Evolutionary conservation across 768 basidiomycete species (phyloP), one percentile per base, ranked within the genome.

Genomic region (Boletus bicolor): DNA sequence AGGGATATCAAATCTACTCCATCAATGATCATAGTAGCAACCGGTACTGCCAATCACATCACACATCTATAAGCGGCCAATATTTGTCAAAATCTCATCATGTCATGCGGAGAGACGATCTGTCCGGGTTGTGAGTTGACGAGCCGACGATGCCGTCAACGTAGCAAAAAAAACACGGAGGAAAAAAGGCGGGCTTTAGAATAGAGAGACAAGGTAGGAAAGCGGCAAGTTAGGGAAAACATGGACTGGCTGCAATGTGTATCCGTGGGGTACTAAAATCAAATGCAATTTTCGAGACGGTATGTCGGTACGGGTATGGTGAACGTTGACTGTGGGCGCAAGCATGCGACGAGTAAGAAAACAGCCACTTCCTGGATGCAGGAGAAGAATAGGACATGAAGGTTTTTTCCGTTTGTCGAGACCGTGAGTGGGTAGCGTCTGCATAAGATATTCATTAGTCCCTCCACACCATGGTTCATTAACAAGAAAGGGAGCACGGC

Each of bases 341-440:
- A 58, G 47, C 28, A 59, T 59, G 49, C 39, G 26, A 47, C 49
- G 59, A 7, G 57, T 24, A 46, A 37, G 12, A 39, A 38, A 4
- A 50, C 43, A 41, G 17, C 30, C n/a, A 19, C 4, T 28, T 28
- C 24, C 12, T 42, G 43, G 32, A 39, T 12, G 28, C 21, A 12
- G 26, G 26, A 28, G 14, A 42, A 54, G 26, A 36, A n/a, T 54
- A 30, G 35, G 2, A 54, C 42, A 38, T 26, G 28, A 51, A 32
- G 35, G 12, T 28, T 7, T 39, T 26, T 35, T 52, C 38, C 37
- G 17, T 24, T 15, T 14, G 32, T 35, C 8, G 38, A 36, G 44
- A 19, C n/a, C 43, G 14, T 28, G 30, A 42, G 14, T 10, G 32
- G 30, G 53, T 3, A 56, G 12, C 4, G 44, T 42, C 57, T 59